Conservation (phyloP, 495 filamentous ascomycete genomes). For the Hapsidospora chrysogenum region DNA sequence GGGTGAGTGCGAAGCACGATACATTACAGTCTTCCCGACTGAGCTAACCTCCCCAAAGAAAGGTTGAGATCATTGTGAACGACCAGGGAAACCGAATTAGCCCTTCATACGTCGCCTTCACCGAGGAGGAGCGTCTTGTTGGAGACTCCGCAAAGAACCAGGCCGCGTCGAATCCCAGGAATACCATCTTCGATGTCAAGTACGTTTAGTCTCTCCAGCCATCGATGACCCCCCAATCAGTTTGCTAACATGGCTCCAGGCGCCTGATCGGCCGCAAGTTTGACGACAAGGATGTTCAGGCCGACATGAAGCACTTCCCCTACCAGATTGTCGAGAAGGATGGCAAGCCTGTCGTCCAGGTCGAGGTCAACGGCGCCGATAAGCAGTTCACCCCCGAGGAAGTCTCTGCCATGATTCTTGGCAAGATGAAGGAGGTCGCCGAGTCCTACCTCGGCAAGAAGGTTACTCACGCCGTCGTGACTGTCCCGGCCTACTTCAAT, state of each 20-base stretch:
- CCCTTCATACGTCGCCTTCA: conserved; percentile 96
- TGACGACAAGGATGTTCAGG: conserved; percentile 69
- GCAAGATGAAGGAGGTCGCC: conserved; percentile 96
- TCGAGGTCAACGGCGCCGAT: conserved; percentile 54
- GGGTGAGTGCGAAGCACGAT: too few relatives aligned
- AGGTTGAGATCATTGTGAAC: conserved; percentile 95
- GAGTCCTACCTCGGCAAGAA: conserved; percentile 88
- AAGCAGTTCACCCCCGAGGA: conserved; percentile 79
- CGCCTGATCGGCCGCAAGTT: conserved; percentile 85
- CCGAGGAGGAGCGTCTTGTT: conserved; percentile 90
- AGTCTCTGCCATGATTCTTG: conserved; percentile 72
- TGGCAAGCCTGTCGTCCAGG: conserved; percentile 66
- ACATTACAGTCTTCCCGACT: too few relatives aligned
- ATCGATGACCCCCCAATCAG: background rate
- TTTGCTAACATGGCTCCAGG: conserved; percentile 22
- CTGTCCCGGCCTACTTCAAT: conserved; percentile 98
- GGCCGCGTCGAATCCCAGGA: conserved; percentile 77
- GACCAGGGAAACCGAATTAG: conserved; percentile 96
- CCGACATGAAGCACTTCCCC: conserved; percentile 79
- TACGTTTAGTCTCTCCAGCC: conserved; percentile 26
- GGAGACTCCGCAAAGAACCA: conserved; percentile 99
- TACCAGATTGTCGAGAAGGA: conserved; percentile 72
- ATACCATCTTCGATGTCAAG: conserved; percentile 91
- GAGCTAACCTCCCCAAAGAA: too few relatives aligned
- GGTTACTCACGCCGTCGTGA: conserved; percentile 93